Base-by-base conservation (phyloP, 768 basidiomycete species). In the Calocera cornea region DNA sequence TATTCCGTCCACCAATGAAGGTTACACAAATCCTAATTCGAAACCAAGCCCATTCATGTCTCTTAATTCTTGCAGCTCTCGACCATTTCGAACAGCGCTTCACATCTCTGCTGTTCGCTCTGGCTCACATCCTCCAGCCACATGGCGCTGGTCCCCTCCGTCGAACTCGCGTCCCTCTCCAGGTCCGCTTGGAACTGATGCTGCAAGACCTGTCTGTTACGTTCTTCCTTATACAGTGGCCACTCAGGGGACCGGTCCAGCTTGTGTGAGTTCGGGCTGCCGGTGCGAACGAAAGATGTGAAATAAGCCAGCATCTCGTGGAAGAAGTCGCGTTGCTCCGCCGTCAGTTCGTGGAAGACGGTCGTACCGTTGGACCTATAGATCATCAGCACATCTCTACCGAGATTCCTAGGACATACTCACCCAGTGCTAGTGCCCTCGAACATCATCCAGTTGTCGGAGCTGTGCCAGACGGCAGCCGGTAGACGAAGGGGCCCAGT, bases 331-430 rank as follows among this genome's bases (percentile, higher is more conserved):
- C 29, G 17, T 47, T 31, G 36, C 29, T 63, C 17, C 14, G 10
- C 84, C 85, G 86, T 73, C 87, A 86, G 7, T 83, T 85, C 47
- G 85, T 84, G 34, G 85, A 86, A 84, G 0, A 76, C 79, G 12
- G 80, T 81, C 0, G 83, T 80, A 24, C 86, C 85, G 73, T 87
- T 85, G 67, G 75, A 73, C 2, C 81, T 84, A 66, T 31, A 41
- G 12, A 65, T 64, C 8, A 65, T 24, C 74, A 75, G 50, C 38
- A 47, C 44, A 47, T 47, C 44, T 47, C 7, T 19, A 5, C 19
- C 19, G 8, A 24, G 19, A 38, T 5, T 38, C 36, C 5, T 38
- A 38, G 7, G 19, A 19, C 7, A 19, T 7, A 19, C 3, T 47
- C 31, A 60, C 54, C 54, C 54, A 19, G 54, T 60, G 10, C 31